These are phyloP conservation scores for Pichia membranifaciens DNA, from an alignment of 805 yeast genomes.

Conservation along the genomic window DNA sequence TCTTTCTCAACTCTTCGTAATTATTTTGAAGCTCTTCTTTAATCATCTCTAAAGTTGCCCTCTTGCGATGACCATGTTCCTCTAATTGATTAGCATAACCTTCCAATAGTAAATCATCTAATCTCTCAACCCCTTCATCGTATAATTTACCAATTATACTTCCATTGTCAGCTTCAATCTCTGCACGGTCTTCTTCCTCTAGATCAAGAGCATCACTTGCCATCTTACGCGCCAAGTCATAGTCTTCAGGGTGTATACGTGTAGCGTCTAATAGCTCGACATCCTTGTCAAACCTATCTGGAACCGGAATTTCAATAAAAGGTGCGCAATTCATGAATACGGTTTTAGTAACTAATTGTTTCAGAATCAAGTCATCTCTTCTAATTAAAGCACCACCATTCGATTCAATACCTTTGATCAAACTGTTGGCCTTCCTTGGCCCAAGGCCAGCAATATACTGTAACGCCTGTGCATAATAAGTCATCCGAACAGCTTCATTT, in stretches of 20 bases:
- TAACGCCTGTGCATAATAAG: slow-evolving; percentile 62
- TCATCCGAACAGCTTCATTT: slow-evolving; percentile 77
- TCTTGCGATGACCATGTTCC: slow-evolving; percentile 65
- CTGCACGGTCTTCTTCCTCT: slow-evolving; percentile 78
- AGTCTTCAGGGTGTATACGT: slow-evolving; percentile 96
- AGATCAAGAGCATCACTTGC: slow-evolving; percentile 96
- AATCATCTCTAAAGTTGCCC: slow-evolving; percentile 77
- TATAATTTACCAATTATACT: slow-evolving; percentile 72
- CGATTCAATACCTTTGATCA: slow-evolving; percentile 71
- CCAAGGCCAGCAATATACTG: slow-evolving; percentile 90
- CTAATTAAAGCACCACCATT: slow-evolving; percentile 56
- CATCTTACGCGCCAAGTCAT: slow-evolving; percentile 92
- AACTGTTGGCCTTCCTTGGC: slow-evolving; percentile 87
- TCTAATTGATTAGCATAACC: slow-evolving; percentile 90
- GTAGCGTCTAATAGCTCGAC: slow-evolving; percentile 88
- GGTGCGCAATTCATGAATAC: slow-evolving; percentile 91
- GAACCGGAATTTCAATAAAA: slow-evolving; percentile 70
- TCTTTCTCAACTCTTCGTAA: slow-evolving; percentile 77
- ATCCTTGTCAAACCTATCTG: slow-evolving; percentile 50
- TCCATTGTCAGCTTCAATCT: slow-evolving; percentile 73
- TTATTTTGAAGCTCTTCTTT: slow-evolving; percentile 83
- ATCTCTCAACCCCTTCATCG: slow-evolving; percentile 63
- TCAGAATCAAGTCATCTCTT: slow-evolving; percentile 79
- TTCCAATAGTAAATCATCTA: slow-evolving; percentile 82
- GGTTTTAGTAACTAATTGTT: slow-evolving; percentile 68